Evolutionary conservation across 2,329 filamentous ascomycete genomes (phyloP).

Genomic region (Fusarium pseudocircinatum): DNA sequence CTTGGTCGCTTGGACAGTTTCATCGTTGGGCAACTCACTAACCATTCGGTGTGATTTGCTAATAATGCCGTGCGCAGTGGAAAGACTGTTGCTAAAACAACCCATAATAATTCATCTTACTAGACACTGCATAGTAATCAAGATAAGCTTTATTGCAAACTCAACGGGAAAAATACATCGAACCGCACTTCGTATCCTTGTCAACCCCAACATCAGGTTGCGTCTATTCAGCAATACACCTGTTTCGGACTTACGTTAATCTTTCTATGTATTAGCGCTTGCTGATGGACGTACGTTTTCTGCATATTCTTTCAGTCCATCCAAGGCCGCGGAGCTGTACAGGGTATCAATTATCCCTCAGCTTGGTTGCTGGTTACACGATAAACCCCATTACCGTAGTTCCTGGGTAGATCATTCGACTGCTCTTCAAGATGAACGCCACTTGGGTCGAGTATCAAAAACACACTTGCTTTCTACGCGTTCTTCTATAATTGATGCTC

Average conservation of each 20-base stretch:
- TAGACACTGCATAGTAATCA: background rate
- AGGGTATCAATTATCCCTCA: constrained; percentile 20
- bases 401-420: constrained; percentile 28
- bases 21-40: constrained; percentile 12
- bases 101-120: background rate
- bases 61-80: constrained; percentile 8
- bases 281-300: constrained; percentile 6
- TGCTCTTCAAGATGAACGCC: constrained; percentile 7
- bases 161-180: background rate
- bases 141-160: background rate
- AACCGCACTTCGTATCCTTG: constrained; percentile 13
- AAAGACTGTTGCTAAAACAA: background rate
- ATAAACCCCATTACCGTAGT: constrained; percentile 1
- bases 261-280: background rate
- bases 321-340: background rate
- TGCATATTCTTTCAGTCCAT: constrained; percentile 17
- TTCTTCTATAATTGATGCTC: background rate
- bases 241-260: constrained; percentile 19
- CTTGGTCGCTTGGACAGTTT: constrained; percentile 12
- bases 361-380: background rate
- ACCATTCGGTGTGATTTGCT: constrained; percentile 19
- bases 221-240: constrained; percentile 7
- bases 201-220: background rate
- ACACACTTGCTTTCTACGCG: background rate
- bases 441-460: background rate